A percentile compares a stretch with the other conserved stretches of the same genome.
Conservation (phyloP, 441 rosid genomes). For the Eruca vesicaria region DNA sequence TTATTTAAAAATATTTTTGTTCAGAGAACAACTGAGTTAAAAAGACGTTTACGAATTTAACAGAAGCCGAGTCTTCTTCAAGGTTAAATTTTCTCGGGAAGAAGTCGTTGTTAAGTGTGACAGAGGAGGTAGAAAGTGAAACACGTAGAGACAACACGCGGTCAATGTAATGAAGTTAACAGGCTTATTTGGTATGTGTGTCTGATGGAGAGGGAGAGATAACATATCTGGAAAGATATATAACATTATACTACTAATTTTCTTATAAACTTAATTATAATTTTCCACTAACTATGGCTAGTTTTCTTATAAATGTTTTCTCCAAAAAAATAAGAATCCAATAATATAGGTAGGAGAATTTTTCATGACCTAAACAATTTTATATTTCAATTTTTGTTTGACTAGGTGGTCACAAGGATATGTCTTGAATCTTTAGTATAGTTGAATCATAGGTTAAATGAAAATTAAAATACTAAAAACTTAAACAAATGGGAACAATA, state of each 20-base stretch:
- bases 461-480: neutral
- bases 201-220: no score
- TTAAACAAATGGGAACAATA: neutral
- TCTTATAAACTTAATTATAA: neutral
- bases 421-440: neutral
- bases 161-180: neutral
- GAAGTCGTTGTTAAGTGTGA: neutral
- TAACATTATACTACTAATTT: no score
- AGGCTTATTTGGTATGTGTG: no score
- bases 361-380: neutral
- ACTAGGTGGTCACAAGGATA: neutral
- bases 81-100: neutral
- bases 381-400: neutral
- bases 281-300: neutral
- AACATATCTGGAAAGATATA: no score
- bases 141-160: neutral
- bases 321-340: neutral
- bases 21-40: constrained; percentile 6
- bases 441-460: neutral
- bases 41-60: constrained; percentile 4
- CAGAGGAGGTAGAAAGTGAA: neutral
- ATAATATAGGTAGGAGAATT: neutral
- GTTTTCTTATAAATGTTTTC: no score
- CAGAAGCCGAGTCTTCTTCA: neutral
- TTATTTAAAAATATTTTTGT: neutral